phyloP scores from a whole-genome alignment of 2,329 filamentous ascomycete species.

The Trichophyton verrucosum region DNA sequence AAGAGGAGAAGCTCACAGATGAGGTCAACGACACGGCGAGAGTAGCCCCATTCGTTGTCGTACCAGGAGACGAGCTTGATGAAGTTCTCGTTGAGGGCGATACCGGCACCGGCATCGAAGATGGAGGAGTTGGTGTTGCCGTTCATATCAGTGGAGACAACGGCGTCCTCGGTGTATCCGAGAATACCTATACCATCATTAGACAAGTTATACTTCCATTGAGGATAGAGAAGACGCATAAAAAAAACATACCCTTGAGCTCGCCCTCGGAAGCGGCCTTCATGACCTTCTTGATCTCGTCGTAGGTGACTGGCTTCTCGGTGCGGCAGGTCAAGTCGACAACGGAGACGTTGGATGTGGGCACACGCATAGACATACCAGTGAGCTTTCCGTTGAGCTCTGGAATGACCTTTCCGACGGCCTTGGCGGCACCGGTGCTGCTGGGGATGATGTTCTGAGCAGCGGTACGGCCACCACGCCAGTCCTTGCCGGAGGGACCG shows the following conservation, averaged over 20 bases:
- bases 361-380: constrained; percentile 99
- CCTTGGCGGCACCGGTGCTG: constrained; percentile 99
- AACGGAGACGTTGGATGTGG: constrained; percentile 96
- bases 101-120: constrained; percentile 98
- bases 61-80: constrained; percentile 98
- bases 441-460: constrained; percentile 99
- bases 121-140: constrained; percentile 91
- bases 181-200: constrained; percentile 53
- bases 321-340: constrained; percentile 91
- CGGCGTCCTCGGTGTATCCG: constrained; percentile 89
- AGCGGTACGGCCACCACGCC: constrained; percentile 96
- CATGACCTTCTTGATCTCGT: constrained; percentile 84
- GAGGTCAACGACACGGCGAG: constrained; percentile 82
- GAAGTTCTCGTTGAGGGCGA: constrained; percentile 96
- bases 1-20: constrained; percentile 27
- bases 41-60: constrained; percentile 99
- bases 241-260: constrained; percentile 60
- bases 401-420: constrained; percentile 99
- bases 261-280: constrained; percentile 73
- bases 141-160: constrained; percentile 89
- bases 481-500: constrained; percentile 95
- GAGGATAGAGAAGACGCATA: neutral
- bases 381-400: constrained; percentile 98
- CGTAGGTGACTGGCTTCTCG: constrained; percentile 64
- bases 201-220: neutral